phyloP scores from a whole-genome alignment of 164 flowering plant genomes.

The Piper betle region DNA sequence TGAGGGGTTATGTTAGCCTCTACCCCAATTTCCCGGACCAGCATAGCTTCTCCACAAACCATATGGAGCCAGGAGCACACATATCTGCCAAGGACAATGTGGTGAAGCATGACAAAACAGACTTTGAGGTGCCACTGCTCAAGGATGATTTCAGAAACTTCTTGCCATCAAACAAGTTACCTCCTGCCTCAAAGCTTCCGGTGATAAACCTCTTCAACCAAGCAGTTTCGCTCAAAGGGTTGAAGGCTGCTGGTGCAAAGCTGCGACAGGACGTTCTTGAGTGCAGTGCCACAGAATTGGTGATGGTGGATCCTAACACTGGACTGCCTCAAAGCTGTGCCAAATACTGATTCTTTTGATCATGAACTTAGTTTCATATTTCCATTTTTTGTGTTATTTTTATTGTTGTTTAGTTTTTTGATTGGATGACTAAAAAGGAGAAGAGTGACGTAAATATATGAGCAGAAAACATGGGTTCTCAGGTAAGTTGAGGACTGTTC shows the following conservation, averaged over 20 bases:
- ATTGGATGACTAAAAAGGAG: not conserved
- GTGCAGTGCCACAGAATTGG: slow-evolving; percentile 57
- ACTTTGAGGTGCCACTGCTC: slow-evolving; percentile 83
- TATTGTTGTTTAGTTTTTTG: not conserved
- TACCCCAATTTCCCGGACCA: slow-evolving; percentile 94
- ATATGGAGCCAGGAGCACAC: slow-evolving; percentile 98
- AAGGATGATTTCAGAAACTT: slow-evolving; percentile 43
- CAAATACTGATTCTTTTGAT: slow-evolving; percentile 33
- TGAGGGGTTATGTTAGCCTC: slow-evolving; percentile 80
- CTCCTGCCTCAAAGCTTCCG: slow-evolving; percentile 79
- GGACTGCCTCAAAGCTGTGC: slow-evolving; percentile 66
- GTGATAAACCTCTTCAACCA: slow-evolving; percentile 82
- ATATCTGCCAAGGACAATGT: slow-evolving; percentile 80
- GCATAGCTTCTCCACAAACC: slow-evolving; percentile 89
- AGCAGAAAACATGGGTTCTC: not conserved
- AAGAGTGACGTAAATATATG: not conserved
- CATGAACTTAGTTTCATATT: not conserved
- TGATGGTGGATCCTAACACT: slow-evolving; percentile 55
- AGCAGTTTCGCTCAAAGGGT: slow-evolving; percentile 67
- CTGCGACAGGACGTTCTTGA: slow-evolving; percentile 65
- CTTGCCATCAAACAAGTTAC: slow-evolving; percentile 64
- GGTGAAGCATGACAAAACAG: slow-evolving; percentile 53
- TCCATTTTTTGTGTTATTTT: not conserved
- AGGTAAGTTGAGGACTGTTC: not conserved
- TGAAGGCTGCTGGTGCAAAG: slow-evolving; percentile 90